Evolutionary conservation across 192 early-diverging fungal genomes (phyloP).

Genomic region (Geranomyces michiganensis): DNA sequence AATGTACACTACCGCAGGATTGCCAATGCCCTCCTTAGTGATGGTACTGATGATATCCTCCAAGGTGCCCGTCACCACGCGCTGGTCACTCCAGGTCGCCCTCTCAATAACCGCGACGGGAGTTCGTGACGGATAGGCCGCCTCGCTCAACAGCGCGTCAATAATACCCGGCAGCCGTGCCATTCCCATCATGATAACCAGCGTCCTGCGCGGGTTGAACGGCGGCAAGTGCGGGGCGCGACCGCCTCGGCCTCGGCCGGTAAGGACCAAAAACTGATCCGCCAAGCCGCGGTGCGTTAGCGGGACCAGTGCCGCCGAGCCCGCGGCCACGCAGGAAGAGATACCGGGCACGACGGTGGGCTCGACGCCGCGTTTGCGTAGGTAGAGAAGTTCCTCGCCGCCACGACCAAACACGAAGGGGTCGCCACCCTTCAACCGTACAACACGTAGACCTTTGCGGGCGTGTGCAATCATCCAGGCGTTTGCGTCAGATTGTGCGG

Average conservation of each 20-base stretch:
- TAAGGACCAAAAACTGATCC: slow-evolving; percentile 83
- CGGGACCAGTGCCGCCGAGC: slow-evolving; percentile 73
- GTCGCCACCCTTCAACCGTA: slow-evolving; percentile 89
- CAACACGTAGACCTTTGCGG: slow-evolving; percentile 65
- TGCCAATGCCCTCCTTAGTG: slow-evolving; percentile 56
- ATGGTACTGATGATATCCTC: slow-evolving; percentile 65
- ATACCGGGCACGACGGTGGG: slow-evolving; percentile 73
- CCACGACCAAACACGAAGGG: slow-evolving; percentile 93
- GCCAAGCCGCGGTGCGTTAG: slow-evolving; percentile 87
- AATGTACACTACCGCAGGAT: slow-evolving; percentile 69
- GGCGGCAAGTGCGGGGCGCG: slow-evolving; percentile 72
- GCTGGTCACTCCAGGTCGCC: slow-evolving; percentile 66
- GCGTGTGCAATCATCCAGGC: slow-evolving; percentile 69
- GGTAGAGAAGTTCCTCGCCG: slow-evolving; percentile 82
- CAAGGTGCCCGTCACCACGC: slow-evolving; percentile 70
- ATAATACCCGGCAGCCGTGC: slow-evolving; percentile 66
- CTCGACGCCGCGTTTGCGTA: slow-evolving; percentile 72
- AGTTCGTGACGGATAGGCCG: slow-evolving; percentile 64
- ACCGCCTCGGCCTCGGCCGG: slow-evolving; percentile 78
- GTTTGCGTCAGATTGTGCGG: slow-evolving; percentile 67
- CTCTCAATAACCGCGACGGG: slow-evolving; percentile 84
- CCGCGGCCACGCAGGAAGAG: slow-evolving; percentile 74
- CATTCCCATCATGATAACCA: slow-evolving; percentile 85
- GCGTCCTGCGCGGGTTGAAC: slow-evolving; percentile 68
- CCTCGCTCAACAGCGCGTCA: slow-evolving; percentile 55